Evolutionary conservation across 768 basidiomycete species (phyloP), one percentile per base, ranked within the genome.

Genomic region (Boletus bicolor): DNA sequence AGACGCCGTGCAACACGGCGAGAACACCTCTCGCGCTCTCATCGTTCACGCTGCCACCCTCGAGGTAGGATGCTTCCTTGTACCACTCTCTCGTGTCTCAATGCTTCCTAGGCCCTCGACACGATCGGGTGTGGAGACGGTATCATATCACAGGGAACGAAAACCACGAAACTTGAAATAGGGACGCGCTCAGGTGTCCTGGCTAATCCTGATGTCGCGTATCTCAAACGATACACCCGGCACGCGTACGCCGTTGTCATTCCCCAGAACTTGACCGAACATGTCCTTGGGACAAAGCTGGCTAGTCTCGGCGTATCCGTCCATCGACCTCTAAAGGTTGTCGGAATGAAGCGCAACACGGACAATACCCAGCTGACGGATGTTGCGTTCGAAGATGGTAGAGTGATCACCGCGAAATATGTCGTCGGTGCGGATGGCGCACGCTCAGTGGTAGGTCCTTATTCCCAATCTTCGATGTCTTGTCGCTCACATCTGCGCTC

Each of bases 381-480:
- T 11, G 79, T 81, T 7, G 51, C 62, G 0, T 82, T 84, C 54
- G 79, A 82, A 24, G 73, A 75, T 28, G 81, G 81, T 1, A 70
- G 71, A 42, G 64, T 71, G 9, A 67, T 82, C 15, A 72, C 67
- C 2, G 69, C 81, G 9, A 74, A 70, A 38, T 82, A 80, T 59
- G 76, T 83, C 2, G 61, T 83, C 32, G 82, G 79, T 34, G 79
- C 82, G 4, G 82, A 83, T 60, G 82, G 82, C 11, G 69, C 78
- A 7, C 72, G 64, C 51, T 82, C 81, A 1, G 62, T 69, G 12
- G 82, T 80, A 62, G 38, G 72, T 64, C 37, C 8, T 26, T 28
- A 5, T 39, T n/a, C 7, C 24, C 12, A 7, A 17, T 19, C 15
- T 21, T 41, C 0, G 2, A 12, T 17, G 7, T n/a, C 14, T 15